A percentile compares a stretch with the other conserved stretches of the same genome.
These are phyloP conservation scores for Rhexocercosporidium sp. DNA, from an alignment of 2,329 filamentous ascomycete genomes.

Conservation along the genomic window DNA sequence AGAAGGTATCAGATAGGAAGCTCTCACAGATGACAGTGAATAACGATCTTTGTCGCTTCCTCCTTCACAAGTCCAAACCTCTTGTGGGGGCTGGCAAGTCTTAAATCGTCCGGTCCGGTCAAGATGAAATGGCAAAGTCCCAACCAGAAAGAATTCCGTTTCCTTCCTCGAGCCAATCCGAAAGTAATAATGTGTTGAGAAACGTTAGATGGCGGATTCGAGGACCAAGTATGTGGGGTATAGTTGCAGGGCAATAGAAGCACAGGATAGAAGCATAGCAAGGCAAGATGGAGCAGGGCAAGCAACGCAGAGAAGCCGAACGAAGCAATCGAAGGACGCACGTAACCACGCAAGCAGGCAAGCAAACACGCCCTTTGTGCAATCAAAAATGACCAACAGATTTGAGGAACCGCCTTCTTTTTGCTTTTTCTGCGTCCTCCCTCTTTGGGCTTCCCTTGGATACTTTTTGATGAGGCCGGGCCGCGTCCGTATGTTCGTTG, in stretches of 20 bases:
- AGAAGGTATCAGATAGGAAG: not conserved
- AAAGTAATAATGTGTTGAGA: not conserved
- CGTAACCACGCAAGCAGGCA: conserved; percentile 5
- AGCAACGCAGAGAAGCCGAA: not conserved
- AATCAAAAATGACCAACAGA: conserved; percentile 1
- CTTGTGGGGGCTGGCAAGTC: not conserved
- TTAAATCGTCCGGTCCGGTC: not conserved
- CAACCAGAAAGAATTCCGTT: not conserved
- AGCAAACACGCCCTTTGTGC: conserved; percentile 4
- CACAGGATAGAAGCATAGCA: conserved; percentile 5
- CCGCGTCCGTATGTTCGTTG: not conserved
- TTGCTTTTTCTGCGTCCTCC: conserved; percentile 4
- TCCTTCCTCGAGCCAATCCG: not conserved
- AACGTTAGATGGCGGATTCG: not conserved
- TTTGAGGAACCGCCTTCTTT: not conserved
- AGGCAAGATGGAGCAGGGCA: not conserved
- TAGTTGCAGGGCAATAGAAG: not conserved
- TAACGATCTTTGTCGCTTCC: conserved; percentile 1
- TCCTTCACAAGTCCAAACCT: not conserved
- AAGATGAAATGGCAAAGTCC: not conserved
- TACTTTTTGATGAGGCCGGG: conserved; percentile 1
- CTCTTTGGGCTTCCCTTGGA: not conserved
- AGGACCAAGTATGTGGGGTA: not conserved
- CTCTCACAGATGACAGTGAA: not conserved
- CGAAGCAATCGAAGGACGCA: not conserved